Percentiles rank a stretch among this genome's conserved stretches.
These are phyloP conservation scores for Hypomontagnella monticulosa DNA, from an alignment of 495 filamentous ascomycete species.

Conservation along the genomic window DNA sequence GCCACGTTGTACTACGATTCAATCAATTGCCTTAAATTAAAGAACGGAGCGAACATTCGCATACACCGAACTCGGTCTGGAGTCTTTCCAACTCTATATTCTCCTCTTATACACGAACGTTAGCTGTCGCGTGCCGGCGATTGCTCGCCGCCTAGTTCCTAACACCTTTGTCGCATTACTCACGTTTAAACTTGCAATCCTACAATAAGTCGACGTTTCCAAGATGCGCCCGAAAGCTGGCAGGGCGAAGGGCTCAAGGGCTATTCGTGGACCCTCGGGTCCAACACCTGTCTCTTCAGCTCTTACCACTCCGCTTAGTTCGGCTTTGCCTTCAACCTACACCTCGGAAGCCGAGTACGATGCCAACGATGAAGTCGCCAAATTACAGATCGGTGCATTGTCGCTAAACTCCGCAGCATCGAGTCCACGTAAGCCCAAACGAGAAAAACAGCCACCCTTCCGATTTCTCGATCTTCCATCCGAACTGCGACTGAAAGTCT, in stretches of 20 bases:
- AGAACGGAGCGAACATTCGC: constrained; percentile 8
- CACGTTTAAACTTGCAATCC: constrained; percentile 5
- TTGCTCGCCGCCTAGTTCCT: constrained; percentile 3
- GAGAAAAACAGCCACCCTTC: constrained; percentile 60
- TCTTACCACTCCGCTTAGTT: constrained; percentile 49
- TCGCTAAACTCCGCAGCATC: constrained; percentile 41
- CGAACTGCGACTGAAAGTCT: constrained; percentile 79
- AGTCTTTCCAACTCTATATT: background rate
- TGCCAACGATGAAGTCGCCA: constrained; percentile 39
- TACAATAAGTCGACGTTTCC: constrained; percentile 7
- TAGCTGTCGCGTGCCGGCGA: constrained; percentile 37
- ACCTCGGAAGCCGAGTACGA: constrained; percentile 57
- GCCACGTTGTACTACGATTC: constrained; percentile 26
- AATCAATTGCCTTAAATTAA: constrained; percentile 33
- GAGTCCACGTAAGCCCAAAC: constrained; percentile 29
- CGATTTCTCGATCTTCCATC: constrained; percentile 80
- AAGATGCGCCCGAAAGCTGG: constrained; percentile 49
- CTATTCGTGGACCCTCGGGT: constrained; percentile 23
- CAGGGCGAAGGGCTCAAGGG: constrained; percentile 46
- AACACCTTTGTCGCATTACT: background rate
- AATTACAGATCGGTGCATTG: constrained; percentile 46
- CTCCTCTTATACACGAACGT: constrained; percentile 18
- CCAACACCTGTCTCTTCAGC: constrained; percentile 50
- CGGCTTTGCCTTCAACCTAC: constrained; percentile 54
- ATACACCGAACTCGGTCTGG: constrained; percentile 3